Conservation (phyloP, 2,329 filamentous ascomycete genomes). For the Penicillium sp. region DNA sequence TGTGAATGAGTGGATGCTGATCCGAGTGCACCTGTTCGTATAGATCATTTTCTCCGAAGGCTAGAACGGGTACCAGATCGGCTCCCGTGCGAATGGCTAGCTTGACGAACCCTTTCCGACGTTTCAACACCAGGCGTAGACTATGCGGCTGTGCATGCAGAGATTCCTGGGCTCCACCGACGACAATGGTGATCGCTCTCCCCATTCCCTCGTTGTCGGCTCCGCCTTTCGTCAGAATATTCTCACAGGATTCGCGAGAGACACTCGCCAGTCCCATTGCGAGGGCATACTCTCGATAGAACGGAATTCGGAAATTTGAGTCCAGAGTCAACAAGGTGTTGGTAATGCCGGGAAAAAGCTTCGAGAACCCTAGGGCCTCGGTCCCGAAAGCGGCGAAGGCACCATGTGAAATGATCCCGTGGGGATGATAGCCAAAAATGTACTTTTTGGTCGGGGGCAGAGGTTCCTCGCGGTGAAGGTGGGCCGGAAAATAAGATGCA, state of each 20-base stretch:
- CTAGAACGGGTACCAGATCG: conserved; percentile 86
- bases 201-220: conserved; percentile 80
- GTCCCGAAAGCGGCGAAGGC: conserved; percentile 90
- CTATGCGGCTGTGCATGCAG: conserved; percentile 80
- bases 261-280: conserved; percentile 85
- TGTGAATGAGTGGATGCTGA: conserved; percentile 76
- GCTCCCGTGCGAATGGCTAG: conserved; percentile 89
- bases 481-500: conserved; percentile 87
- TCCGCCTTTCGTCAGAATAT: conserved; percentile 78
- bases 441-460: conserved; percentile 84
- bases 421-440: conserved; percentile 95
- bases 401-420: conserved; percentile 97
- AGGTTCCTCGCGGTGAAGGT: conserved; percentile 78
- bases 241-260: conserved; percentile 87
- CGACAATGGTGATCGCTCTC: conserved; percentile 92
- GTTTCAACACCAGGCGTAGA: conserved; percentile 74
- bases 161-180: conserved; percentile 89
- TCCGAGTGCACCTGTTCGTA: conserved; percentile 85
- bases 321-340: conserved; percentile 94
- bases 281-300: conserved; percentile 93
- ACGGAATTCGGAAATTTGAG: conserved; percentile 87
- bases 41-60: conserved; percentile 93
- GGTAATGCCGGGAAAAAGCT: conserved; percentile 90
- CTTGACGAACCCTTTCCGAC: conserved; percentile 91
- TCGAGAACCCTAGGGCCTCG: conserved; percentile 81